Base-by-base conservation (phyloP, 2,329 filamentous ascomycete species). In the Thielaviopsis populi region DNA sequence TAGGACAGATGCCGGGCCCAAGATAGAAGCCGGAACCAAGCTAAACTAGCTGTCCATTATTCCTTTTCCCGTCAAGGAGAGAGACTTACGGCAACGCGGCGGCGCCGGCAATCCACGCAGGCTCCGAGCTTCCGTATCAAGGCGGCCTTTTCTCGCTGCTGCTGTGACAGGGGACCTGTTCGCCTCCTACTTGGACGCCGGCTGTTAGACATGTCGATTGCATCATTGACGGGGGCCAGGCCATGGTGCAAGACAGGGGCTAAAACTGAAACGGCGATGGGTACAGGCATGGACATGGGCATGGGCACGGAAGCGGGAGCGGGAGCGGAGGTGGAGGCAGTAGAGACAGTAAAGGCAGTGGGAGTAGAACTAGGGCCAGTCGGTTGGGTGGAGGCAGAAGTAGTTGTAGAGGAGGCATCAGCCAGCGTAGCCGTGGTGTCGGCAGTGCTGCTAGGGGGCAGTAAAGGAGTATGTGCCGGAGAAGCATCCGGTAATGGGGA, bases 71-170 rank as follows among this genome's bases (percentile, higher is more conserved):
- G n/a, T n/a, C n/a, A n/a, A 11, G 3, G 13, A 8, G 8, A 43
- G 41, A 60, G 53, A 78, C 80, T 80, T 75, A 83, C 80, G 71
- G 80, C 80, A 72, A 83, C 81, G 70, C 81, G 76, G 68, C 80
- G 75, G 64, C 79, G 76, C 53, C 80, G 76, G 68, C 81, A 84
- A 68, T 83, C 80, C 41, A 71, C 69, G 69, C 81, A 84, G 59
- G 81, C 81, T 65, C 81, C 81, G 62, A 83, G 73, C 71, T 83
- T 83, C 69, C 81, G 74, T 67, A 84, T 83, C 65, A 84, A 71
- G 56, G 81, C 81, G 58, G 81, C 81, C 70, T 80, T 80, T 68
- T 83, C 80, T 70, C 81, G 77, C 69, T 83, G 82, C 67, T 80
- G 75, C 63, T 80, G 77, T 40, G 80, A 82, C 67, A 84, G 74